Base-by-base conservation (phyloP, 345 rosid genomes). In the Hirschfeldia incana region DNA sequence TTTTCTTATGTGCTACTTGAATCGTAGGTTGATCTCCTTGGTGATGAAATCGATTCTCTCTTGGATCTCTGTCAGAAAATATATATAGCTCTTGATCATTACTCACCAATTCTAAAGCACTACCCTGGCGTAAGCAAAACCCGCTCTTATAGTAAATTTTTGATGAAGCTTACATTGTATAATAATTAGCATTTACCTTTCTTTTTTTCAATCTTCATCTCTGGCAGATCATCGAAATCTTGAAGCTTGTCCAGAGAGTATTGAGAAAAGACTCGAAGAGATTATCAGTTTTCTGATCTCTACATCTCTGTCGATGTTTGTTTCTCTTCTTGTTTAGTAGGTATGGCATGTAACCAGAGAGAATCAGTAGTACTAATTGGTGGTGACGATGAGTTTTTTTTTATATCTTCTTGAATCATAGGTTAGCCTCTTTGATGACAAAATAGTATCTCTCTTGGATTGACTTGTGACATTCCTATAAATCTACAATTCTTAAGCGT, bases 71-170 rank as follows among this genome's bases (percentile, higher is more conserved):
- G 89, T 58, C 86, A 87, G 84, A 94, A 94, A 83, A 89, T 94
- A 58, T 92, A 91, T 78, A 86, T 91, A 69, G 93, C 92, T 2
- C 87, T 94, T 55, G 97, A 94, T 82, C 98, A 94, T 86, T 94
- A 94, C 74, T 91, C 97, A 69, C 95, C 93, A 12, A 64, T 94
- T 64, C 79, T 92, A 79, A 78, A 84, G 73, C 95, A 94, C 73
- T 92, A 94, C 84, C 88, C 94, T 63, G 93, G 97, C 59, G 98
- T 94, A 87, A 89, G 94, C 81, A 33, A 7, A 60, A 6, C 26
- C 62, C 63, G 46, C 32, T 36, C 63, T 33, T 4, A 26, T 37
- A 15, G 36, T 26, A 3, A n/a, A 21, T 21, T 21, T 28, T 44
- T 13, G 42, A 64, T 32, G 13, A 74, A 63, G 34, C 51, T 44